Percentiles rank a stretch among this genome's conserved stretches.
These are phyloP conservation scores for Zangia roseola DNA, from an alignment of 768 basidiomycete genomes.

Conservation along the genomic window DNA sequence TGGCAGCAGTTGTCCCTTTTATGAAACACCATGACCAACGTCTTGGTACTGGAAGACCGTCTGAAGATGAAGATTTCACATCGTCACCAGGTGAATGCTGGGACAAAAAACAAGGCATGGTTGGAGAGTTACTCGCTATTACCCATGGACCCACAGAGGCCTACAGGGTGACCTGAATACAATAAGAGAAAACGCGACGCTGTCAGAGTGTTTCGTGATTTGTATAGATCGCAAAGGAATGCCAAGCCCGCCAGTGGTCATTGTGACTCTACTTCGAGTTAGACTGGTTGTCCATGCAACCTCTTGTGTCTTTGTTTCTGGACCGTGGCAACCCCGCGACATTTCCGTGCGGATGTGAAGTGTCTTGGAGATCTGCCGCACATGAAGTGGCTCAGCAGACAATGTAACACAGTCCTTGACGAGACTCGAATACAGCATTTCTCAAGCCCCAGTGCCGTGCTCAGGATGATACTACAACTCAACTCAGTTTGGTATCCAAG, in stretches of 20 bases:
- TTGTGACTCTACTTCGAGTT: not conserved
- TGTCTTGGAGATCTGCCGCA: too few relatives aligned
- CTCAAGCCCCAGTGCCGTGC: too few relatives aligned
- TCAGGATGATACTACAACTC: too few relatives aligned
- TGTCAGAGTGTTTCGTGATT: not conserved
- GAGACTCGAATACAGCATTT: too few relatives aligned
- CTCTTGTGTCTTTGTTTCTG: constrained; percentile 7
- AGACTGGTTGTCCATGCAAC: constrained; percentile 8
- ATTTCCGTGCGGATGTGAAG: too few relatives aligned
- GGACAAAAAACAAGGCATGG: constrained; percentile 17
- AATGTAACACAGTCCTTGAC: too few relatives aligned
- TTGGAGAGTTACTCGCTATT: not conserved
- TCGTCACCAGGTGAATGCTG: constrained; percentile 6
- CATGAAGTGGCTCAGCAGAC: too few relatives aligned
- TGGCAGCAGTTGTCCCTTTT: constrained; percentile 8
- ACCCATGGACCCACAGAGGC: constrained; percentile 22
- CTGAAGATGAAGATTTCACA: constrained; percentile 6
- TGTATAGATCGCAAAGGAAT: not conserved
- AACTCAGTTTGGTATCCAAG: too few relatives aligned
- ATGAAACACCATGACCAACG: constrained; percentile 3
- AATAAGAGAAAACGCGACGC: constrained; percentile 8
- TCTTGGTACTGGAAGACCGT: not conserved
- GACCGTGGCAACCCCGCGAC: not conserved
- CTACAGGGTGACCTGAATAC: constrained; percentile 18
- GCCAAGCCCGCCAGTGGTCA: not conserved